These are phyloP conservation scores for Lumnitzera racemosa DNA, from an alignment of 345 rosid species.

Conservation along the genomic window DNA sequence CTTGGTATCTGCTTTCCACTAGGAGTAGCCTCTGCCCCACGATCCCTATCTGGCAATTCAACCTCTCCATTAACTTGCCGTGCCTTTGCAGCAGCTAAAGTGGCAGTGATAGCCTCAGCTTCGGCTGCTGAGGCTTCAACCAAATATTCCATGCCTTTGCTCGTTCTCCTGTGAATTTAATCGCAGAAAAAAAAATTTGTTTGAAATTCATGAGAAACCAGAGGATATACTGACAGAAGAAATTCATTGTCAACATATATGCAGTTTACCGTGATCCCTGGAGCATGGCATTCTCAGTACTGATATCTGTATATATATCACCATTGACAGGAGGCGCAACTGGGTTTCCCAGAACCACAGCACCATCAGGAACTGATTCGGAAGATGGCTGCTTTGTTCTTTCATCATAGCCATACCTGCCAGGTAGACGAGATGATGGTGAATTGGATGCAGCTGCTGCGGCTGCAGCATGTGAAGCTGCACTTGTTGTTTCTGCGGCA, in stretches of 20 bases:
- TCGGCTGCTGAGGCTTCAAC: conserved; percentile 98
- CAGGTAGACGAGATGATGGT: conserved; percentile 51
- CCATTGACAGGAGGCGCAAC: conserved; percentile 98
- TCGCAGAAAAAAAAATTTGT: conserved; percentile 8
- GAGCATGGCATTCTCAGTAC: conserved; percentile 93
- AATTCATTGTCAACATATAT: not conserved
- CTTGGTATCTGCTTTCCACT: conserved; percentile 75
- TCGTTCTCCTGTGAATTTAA: conserved; percentile 54
- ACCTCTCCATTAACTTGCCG: conserved; percentile 88
- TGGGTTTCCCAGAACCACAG: conserved; percentile 86
- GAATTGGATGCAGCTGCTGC: conserved; percentile 77
- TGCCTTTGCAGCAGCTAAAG: conserved; percentile 96
- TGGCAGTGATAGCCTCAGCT: conserved; percentile 97
- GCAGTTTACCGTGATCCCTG: conserved; percentile 63
- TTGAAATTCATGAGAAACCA: conserved; percentile 7
- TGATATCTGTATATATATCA: conserved; percentile 88
- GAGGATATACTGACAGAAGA: conserved; percentile 2
- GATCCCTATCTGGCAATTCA: conserved; percentile 85
- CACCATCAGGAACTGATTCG: conserved; percentile 64
- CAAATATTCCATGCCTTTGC: conserved; percentile 88
- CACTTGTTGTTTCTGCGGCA: conserved; percentile 96
- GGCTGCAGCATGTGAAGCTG: conserved; percentile 98
- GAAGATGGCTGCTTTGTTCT: conserved; percentile 59
- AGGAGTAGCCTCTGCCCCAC: conserved; percentile 96
- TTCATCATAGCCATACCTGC: conserved; percentile 85